Evolutionary conservation across 2,329 filamentous ascomycete genomes (phyloP).

Genomic region (Periconia sp.): DNA sequence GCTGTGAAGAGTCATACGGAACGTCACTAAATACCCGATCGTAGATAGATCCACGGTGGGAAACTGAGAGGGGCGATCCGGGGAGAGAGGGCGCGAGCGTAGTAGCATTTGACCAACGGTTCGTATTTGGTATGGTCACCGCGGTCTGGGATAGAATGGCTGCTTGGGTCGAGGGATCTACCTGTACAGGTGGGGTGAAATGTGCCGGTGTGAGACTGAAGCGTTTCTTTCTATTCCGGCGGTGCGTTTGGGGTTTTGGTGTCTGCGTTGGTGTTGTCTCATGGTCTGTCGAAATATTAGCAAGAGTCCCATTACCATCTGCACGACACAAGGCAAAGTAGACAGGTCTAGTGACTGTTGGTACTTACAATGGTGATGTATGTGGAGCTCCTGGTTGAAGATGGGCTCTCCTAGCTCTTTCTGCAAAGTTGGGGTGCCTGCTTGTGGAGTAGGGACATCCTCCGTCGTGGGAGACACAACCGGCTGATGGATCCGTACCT

Average conservation of each 20-base stretch:
- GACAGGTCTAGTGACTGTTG: no score
- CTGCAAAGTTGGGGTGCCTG: constrained; percentile 61
- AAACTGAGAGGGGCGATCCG: constrained; percentile 79
- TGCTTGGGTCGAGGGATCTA: constrained; percentile 56
- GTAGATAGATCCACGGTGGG: constrained; percentile 75
- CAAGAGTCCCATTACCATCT: no score
- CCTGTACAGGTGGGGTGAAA: constrained; percentile 48
- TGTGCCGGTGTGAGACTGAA: constrained; percentile 64
- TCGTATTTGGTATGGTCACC: constrained; percentile 61
- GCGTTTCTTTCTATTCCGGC: constrained; percentile 73
- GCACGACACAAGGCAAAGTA: no score
- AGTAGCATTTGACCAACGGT: constrained; percentile 72
- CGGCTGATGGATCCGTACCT: constrained; percentile 80
- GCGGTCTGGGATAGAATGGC: constrained; percentile 69
- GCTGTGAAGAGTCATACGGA: constrained; percentile 70
- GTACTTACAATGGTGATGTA: constrained; percentile 88
- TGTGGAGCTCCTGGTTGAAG: constrained; percentile 70
- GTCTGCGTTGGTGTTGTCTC: constrained; percentile 54
- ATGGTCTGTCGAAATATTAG: no score
- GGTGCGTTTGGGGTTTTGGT: constrained; percentile 57
- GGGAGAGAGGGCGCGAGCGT: constrained; percentile 72
- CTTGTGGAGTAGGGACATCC: constrained; percentile 18
- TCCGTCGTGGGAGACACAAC: constrained; percentile 43
- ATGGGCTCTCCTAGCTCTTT: constrained; percentile 68
- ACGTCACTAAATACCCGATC: constrained; percentile 70